phyloP scores from a whole-genome alignment of 2,329 filamentous ascomycete genomes.

The Aspergillus ruber region DNA sequence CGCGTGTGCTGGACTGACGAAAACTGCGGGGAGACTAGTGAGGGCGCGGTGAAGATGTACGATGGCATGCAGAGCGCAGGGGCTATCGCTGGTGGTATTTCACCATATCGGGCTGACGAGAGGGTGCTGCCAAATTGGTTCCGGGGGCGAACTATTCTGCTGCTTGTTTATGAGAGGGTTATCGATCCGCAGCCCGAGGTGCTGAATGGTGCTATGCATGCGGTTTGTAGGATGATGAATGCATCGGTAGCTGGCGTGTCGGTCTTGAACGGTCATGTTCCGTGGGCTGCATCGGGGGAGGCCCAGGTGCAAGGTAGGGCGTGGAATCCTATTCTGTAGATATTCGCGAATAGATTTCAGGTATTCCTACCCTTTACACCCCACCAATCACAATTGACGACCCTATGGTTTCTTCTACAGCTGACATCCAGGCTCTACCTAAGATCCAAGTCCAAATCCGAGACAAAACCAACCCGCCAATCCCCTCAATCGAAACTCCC shows the following conservation, averaged over 20 bases:
- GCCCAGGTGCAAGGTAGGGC: background rate
- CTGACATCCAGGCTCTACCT: too few relatives aligned
- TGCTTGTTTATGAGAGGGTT: slow-evolving; percentile 32
- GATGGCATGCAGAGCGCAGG: slow-evolving; percentile 22
- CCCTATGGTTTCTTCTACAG: background rate
- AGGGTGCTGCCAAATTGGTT: slow-evolving; percentile 22
- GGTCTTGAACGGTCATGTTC: slow-evolving; percentile 5
- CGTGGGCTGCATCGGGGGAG: slow-evolving; percentile 2
- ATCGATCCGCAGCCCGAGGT: slow-evolving; percentile 17
- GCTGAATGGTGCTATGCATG: slow-evolving; percentile 9
- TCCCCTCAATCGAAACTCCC: too few relatives aligned
- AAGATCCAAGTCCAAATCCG: too few relatives aligned
- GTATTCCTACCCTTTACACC: background rate
- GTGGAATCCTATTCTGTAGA: slow-evolving; percentile 2
- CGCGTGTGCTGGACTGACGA: slow-evolving; percentile 28
- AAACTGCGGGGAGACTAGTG: slow-evolving; percentile 19
- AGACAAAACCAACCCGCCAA: too few relatives aligned
- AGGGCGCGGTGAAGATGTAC: slow-evolving; percentile 21
- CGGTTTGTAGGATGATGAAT: slow-evolving; percentile 10
- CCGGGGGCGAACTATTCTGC: slow-evolving; percentile 12
- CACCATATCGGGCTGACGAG: slow-evolving; percentile 7
- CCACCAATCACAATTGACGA: background rate
- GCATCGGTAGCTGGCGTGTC: background rate
- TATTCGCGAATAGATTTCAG: slow-evolving; percentile 2
- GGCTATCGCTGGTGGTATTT: slow-evolving; percentile 20